Evolutionary conservation across 345 rosid genomes (phyloP).

Genomic region (Euphorbia lathyris): DNA sequence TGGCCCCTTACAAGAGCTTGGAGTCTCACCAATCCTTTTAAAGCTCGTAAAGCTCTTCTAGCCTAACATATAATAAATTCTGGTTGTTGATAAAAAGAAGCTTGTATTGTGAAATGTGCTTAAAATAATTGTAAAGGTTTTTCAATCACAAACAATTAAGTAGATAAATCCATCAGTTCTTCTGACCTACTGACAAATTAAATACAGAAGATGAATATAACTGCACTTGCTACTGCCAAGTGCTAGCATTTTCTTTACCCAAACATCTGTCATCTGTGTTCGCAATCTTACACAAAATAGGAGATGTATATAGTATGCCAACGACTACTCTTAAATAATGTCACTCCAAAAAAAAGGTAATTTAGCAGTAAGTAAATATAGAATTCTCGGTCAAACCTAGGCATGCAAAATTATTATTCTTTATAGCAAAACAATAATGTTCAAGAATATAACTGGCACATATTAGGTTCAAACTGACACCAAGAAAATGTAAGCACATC

Average conservation of each 20-base stretch:
- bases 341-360: background rate
- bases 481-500: background rate
- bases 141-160: background rate
- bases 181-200: background rate
- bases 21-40: slow-evolving; percentile 94
- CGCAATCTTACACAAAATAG: background rate
- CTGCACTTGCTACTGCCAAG: background rate
- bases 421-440: background rate
- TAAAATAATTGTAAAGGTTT: background rate
- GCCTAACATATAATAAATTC: slow-evolving; percentile 49
- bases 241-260: background rate
- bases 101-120: background rate
- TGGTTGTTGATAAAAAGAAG: background rate
- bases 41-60: slow-evolving; percentile 94
- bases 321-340: background rate
- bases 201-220: background rate
- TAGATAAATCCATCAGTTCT: background rate
- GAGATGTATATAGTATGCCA: background rate
- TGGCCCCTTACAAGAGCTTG: slow-evolving; percentile 99
- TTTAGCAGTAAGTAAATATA: background rate
- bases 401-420: background rate
- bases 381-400: background rate
- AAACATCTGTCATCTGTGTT: background rate
- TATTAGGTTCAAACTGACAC: background rate
- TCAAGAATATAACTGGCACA: background rate